Conservation (phyloP, 2,329 filamentous ascomycete species). For the Teratosphaeria destructans region DNA sequence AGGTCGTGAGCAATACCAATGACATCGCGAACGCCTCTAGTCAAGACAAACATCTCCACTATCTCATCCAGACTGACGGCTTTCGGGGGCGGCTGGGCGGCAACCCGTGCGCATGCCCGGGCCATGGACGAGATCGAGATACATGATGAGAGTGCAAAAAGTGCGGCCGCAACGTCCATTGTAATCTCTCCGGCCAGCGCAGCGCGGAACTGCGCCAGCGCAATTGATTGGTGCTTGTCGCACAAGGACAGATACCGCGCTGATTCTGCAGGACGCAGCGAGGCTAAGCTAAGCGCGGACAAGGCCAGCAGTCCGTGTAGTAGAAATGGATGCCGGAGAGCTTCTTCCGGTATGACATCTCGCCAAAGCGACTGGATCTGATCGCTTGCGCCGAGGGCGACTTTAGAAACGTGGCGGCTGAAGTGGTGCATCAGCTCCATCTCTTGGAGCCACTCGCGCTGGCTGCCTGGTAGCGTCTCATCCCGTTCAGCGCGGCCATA, state of each 20-base stretch:
- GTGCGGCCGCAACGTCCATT: slow-evolving; percentile 9
- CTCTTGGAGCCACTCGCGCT: slow-evolving; percentile 17
- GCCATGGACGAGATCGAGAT: slow-evolving; percentile 6
- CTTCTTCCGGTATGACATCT: slow-evolving; percentile 13
- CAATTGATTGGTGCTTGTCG: slow-evolving; percentile 17
- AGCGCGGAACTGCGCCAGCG: slow-evolving; percentile 12
- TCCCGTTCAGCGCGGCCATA: neutral
- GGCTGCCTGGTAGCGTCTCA: neutral
- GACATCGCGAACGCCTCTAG: slow-evolving; percentile 11
- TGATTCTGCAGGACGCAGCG: slow-evolving; percentile 6
- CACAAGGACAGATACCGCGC: slow-evolving; percentile 11
- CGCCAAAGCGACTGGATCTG: slow-evolving; percentile 11
- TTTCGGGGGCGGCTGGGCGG: slow-evolving; percentile 6
- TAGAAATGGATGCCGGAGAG: slow-evolving; percentile 13
- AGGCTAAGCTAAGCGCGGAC: slow-evolving; percentile 14
- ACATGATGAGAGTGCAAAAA: slow-evolving; percentile 13
- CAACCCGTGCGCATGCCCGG: slow-evolving; percentile 8
- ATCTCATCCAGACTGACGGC: slow-evolving; percentile 13
- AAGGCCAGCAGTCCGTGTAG: slow-evolving; percentile 19
- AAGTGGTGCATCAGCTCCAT: slow-evolving; percentile 22
- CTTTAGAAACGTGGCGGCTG: neutral
- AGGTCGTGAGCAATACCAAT: slow-evolving; percentile 6
- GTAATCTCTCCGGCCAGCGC: slow-evolving; percentile 12
- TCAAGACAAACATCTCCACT: slow-evolving; percentile 14
- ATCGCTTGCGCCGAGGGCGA: slow-evolving; percentile 4